These are phyloP conservation scores for Fraxinus nigra DNA, from an alignment of 305 asterid species.

Conservation along the genomic window DNA sequence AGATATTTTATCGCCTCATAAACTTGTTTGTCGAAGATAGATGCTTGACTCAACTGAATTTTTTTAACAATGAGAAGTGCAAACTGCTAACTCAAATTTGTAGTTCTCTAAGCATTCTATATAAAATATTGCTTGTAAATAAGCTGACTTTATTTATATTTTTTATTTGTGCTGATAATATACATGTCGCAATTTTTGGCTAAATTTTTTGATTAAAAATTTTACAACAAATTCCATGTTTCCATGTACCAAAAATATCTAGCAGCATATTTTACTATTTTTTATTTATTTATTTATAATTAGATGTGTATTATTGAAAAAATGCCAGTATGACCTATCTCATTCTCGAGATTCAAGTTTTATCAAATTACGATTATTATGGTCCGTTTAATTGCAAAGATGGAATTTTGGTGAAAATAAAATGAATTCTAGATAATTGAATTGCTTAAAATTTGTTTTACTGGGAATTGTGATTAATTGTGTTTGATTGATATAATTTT, in stretches of 20 bases:
- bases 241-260: background rate
- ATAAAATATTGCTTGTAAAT: background rate
- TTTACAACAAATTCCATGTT: background rate
- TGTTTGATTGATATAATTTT: no score
- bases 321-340: background rate
- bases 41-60: background rate
- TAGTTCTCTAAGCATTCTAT: background rate
- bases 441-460: no score
- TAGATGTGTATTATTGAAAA: background rate
- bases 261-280: background rate
- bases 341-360: background rate
- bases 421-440: no score
- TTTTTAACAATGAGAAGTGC: background rate
- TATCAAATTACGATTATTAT: background rate
- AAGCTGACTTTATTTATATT: background rate
- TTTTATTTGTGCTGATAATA: background rate
- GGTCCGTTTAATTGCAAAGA: no score
- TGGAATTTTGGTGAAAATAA: no score
- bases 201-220: background rate
- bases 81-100: background rate
- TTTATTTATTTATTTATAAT: background rate
- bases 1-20: background rate
- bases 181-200: background rate
- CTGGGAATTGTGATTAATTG: no score
- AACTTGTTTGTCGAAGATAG: background rate